Percentiles rank a stretch among this genome's conserved stretches.
Evolutionary conservation across 1,284 basidiomycete genomes (phyloP).

Genomic region (Ganoderma multipileum): DNA sequence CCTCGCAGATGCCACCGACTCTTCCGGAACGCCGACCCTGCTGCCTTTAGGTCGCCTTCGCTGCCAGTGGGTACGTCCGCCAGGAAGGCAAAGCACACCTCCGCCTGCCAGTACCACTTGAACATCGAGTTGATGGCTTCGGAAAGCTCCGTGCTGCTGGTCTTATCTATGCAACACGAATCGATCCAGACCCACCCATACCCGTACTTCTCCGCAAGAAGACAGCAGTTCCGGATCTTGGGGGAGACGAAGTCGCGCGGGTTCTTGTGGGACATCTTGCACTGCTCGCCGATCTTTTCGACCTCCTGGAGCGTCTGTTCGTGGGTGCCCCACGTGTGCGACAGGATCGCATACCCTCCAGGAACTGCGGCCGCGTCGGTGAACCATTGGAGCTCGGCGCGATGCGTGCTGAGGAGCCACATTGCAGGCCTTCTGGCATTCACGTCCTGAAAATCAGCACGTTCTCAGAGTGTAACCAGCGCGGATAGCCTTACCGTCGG

Average conservation of each 20-base stretch:
- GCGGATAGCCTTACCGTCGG: background rate
- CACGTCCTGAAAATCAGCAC: background rate
- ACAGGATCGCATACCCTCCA: conserved; percentile 12
- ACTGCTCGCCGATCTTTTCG: background rate
- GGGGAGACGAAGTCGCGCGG: background rate
- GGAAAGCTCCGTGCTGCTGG: conserved; percentile 8
- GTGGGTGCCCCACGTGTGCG: conserved; percentile 2
- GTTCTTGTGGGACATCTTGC: background rate
- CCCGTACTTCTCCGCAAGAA: background rate
- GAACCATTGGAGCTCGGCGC: background rate
- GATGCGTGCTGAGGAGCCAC: conserved; percentile 6
- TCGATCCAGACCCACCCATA: conserved; percentile 11
- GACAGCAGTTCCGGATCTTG: conserved; percentile 6
- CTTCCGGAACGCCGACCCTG: background rate
- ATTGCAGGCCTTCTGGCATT: background rate
- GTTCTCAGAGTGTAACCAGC: background rate
- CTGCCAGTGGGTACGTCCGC: background rate
- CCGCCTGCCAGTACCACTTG: conserved; percentile 4
- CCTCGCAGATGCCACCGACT: conserved; percentile 7
- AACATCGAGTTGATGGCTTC: conserved; percentile 5
- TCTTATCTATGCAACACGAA: conserved; percentile 11
- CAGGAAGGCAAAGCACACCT: conserved; percentile 11
- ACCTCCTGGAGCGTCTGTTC: conserved; percentile 4
- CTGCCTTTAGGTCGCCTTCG: background rate
- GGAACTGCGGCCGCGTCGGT: background rate